Percentiles rank a stretch among this genome's conserved stretches.
Evolutionary conservation across 2,329 filamentous ascomycete species (phyloP).

Genomic region (Colletotrichum caudatum): DNA sequence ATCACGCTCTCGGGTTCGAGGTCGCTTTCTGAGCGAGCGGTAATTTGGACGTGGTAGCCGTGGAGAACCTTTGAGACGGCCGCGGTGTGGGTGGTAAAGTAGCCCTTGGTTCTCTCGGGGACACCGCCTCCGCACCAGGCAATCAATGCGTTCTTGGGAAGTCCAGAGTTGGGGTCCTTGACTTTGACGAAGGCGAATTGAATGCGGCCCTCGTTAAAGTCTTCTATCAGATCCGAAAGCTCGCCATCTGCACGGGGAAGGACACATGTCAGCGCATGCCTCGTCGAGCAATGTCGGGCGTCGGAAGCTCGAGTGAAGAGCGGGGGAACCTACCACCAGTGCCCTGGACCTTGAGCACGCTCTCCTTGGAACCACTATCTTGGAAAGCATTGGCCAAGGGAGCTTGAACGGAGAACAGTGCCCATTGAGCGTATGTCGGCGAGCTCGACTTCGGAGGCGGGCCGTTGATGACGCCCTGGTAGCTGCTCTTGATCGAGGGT

Average conservation of each 20-base stretch:
- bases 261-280: conserved; percentile 39
- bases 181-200: conserved; percentile 98
- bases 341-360: conserved; percentile 91
- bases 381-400: conserved; percentile 95
- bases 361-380: conserved; percentile 87
- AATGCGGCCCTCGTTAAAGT: conserved; percentile 95
- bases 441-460: conserved; percentile 69
- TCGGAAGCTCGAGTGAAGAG: conserved; percentile 29
- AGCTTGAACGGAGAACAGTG: conserved; percentile 91
- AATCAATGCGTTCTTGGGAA: conserved; percentile 94
- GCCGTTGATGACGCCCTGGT: conserved; percentile 69
- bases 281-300: conserved; percentile 28
- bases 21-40: conserved; percentile 90
- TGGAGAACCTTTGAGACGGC: conserved; percentile 93
- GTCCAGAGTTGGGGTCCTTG: conserved; percentile 89
- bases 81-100: conserved; percentile 94
- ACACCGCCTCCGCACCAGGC: conserved; percentile 98
- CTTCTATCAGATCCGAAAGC: conserved; percentile 88
- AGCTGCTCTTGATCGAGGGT: conserved; percentile 87
- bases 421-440: conserved; percentile 91
- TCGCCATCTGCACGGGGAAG: conserved; percentile 78
- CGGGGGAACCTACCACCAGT: conserved; percentile 76
- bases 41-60: conserved; percentile 98
- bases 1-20: conserved; percentile 89
- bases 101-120: conserved; percentile 97